phyloP scores from a whole-genome alignment of 768 basidiomycete species.

The Rhodotorula kratochvilovae region DNA sequence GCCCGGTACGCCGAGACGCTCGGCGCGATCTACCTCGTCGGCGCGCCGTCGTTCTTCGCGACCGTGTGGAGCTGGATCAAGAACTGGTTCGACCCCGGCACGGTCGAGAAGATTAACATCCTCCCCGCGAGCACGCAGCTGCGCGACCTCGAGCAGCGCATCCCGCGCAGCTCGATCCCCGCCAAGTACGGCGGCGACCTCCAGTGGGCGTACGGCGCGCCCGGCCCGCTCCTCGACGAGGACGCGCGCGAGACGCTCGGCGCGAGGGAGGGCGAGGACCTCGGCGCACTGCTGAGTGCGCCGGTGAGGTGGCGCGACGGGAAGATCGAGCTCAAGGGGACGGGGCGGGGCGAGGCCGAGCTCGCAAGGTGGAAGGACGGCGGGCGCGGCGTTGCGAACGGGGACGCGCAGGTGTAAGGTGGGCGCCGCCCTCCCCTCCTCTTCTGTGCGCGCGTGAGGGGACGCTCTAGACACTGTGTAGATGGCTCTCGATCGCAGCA shows the following conservation, averaged over 20 bases:
- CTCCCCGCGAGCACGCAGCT: constrained; percentile 51
- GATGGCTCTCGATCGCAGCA: no score
- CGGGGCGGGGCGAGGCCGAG: constrained; percentile 1
- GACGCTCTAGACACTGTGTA: no score
- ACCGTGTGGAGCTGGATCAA: constrained; percentile 82
- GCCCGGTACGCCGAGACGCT: constrained; percentile 80
- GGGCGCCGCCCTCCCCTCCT: no score
- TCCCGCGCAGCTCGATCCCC: constrained; percentile 58
- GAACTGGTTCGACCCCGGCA: constrained; percentile 39
- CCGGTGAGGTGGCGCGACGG: constrained; percentile 27
- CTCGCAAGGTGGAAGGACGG: neutral
- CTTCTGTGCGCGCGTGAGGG: no score
- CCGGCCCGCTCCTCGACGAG: constrained; percentile 61
- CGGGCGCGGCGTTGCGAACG: no score
- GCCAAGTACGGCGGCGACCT: constrained; percentile 68
- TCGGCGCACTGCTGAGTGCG: neutral
- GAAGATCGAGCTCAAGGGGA: neutral
- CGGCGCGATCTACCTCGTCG: constrained; percentile 60
- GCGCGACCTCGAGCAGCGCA: constrained; percentile 30
- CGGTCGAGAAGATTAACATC: constrained; percentile 63
- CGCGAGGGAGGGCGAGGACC: constrained; percentile 2
- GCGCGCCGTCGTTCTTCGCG: constrained; percentile 75
- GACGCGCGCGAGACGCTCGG: constrained; percentile 40
- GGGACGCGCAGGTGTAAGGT: no score
- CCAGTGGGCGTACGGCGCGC: constrained; percentile 64